Evolutionary conservation across 306 rosid species (phyloP), one percentile per base, ranked within the genome.

Genomic region (Quercus glauca): DNA sequence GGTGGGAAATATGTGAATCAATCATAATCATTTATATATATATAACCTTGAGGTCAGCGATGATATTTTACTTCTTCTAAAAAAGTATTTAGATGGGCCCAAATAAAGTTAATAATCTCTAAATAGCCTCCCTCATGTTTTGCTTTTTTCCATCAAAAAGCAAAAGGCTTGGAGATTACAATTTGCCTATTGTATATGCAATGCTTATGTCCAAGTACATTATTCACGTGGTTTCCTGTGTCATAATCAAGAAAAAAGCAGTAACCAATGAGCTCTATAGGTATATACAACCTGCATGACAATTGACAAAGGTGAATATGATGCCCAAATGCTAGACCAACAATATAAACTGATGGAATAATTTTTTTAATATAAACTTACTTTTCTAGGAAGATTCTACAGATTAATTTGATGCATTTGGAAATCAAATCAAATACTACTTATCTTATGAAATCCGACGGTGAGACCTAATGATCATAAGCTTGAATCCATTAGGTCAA

Each of bases 121-220:
- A 9, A 31, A 28, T 41, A 3, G 9, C n/a, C n/a, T 20, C 23
- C 49, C 33, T 31, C 25, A 9, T 14, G 21, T 49, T 52, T 29
- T 76, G 73, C 28, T 15, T 51, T 76, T 52, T 55, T 65, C 61
- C 51, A 20, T 43, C 63, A 11, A 55, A 63, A 77, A 28, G 61
- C 26, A 61, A 41, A 41, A 64, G 55, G 18, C 55, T 23, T 21
- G 69, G 17, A n/a, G 63, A 51, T 29, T 49, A 11, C 53, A 49
- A 49, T 3, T 49, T 49, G 73, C 61, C 55, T 51, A 61, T 26
- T 35, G 6, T 31, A 31, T 31, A 21, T 63, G 43, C 57, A n/a
- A 20, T 31, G 55, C 23, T 49, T 49, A 19, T n/a, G 68, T 25
- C 43, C 76, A 31, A 17, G 8, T 41, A 45, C 57, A 45, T 21